phyloP scores from a whole-genome alignment of 257 asterid species.

The Voacanga thouarsii region DNA sequence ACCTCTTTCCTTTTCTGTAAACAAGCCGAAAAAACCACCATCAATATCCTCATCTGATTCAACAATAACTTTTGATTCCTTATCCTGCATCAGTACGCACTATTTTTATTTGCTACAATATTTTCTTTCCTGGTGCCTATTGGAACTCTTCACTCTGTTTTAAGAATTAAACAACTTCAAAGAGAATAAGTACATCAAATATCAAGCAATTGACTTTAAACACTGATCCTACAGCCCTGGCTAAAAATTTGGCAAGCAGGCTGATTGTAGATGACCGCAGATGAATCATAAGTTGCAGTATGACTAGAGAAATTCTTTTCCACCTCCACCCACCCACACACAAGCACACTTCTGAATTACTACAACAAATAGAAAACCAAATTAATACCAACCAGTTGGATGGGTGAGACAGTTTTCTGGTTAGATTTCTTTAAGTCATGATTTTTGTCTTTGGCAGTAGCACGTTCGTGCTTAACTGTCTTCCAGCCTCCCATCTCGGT shows the following conservation, averaged over 20 bases:
- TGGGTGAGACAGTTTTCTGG: conserved; percentile 32
- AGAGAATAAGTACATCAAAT: background rate
- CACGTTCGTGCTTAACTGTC: conserved; percentile 51
- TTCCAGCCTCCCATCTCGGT: conserved; percentile 63
- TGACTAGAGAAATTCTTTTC: too few relatives aligned
- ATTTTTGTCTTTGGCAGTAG: conserved; percentile 33
- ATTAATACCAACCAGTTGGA: conserved; percentile 40
- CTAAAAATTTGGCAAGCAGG: background rate
- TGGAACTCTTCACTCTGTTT: background rate
- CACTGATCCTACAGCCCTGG: background rate
- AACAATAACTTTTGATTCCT: conserved; percentile 31
- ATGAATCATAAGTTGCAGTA: background rate
- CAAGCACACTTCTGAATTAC: background rate
- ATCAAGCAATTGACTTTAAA: background rate
- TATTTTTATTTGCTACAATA: conserved; percentile 15
- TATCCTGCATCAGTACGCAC: conserved; percentile 32
- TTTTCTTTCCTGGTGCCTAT: background rate
- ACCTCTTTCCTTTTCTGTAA: conserved; percentile 63
- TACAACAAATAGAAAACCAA: background rate
- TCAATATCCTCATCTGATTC: conserved; percentile 81
- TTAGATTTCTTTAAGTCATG: conserved; percentile 26
- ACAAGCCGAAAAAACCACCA: conserved; percentile 60
- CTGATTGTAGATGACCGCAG: background rate
- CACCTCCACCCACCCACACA: too few relatives aligned
- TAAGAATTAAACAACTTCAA: background rate